These are phyloP conservation scores for Candida coquimbonensis DNA, from an alignment of 805 yeast species.

Conservation along the genomic window DNA sequence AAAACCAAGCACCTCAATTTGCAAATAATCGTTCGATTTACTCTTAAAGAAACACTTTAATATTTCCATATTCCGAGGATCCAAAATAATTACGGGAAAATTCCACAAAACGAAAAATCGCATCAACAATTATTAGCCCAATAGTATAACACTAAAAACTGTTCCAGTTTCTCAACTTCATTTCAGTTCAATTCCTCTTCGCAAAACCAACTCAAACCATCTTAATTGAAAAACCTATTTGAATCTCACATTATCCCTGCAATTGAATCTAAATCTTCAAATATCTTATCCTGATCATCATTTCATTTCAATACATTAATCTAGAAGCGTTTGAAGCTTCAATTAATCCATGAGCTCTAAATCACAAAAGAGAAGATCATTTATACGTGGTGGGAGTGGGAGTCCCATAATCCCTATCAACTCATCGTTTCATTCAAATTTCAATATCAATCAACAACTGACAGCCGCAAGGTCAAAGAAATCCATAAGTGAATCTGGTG, in stretches of 20 bases:
- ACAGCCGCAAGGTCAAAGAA: slow-evolving; percentile 2
- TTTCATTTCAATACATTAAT: too few species aligned
- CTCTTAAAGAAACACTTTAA: too few species aligned
- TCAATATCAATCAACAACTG: slow-evolving; percentile 19
- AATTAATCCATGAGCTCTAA: slow-evolving; percentile 1
- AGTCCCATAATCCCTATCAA: slow-evolving; percentile 24
- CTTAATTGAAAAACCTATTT: too few species aligned
- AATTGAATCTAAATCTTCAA: too few species aligned
- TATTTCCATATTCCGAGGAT: too few species aligned
- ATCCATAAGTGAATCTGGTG: slow-evolving; percentile 12
- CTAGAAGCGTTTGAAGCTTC: background rate
- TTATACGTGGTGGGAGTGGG: slow-evolving; percentile 16
- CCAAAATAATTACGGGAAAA: background rate
- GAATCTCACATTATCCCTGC: too few species aligned
- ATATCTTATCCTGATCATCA: too few species aligned
- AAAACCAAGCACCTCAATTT: too few species aligned
- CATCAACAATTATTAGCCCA: background rate
- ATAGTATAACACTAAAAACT: background rate
- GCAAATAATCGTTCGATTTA: too few species aligned
- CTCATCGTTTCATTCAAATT: slow-evolving; percentile 17
- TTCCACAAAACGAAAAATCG: background rate
- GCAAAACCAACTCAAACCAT: too few species aligned
- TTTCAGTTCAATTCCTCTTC: background rate
- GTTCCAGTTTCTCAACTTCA: background rate
- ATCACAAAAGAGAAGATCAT: slow-evolving; percentile 20